Percentiles rank a stretch among this genome's conserved stretches.
Evolutionary conservation across 768 basidiomycete species (phyloP).

Genomic region (Mycena vitilis): DNA sequence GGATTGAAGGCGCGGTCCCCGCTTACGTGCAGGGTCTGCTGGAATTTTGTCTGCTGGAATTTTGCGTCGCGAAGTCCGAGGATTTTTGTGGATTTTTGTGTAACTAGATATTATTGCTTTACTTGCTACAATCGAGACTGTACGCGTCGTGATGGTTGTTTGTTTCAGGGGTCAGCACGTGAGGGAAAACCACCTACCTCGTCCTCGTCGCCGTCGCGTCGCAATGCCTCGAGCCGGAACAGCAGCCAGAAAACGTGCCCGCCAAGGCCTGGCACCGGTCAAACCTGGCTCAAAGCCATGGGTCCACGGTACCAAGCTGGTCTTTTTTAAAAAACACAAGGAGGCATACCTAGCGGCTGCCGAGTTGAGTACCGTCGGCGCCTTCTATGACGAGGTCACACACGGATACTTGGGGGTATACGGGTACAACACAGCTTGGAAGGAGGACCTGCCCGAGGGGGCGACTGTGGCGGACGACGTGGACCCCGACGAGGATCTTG

Average conservation of each 20-base stretch:
- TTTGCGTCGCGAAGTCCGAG: too few relatives aligned
- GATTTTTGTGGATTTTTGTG: too few relatives aligned
- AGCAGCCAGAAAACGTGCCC: neutral
- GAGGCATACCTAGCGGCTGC: neutral
- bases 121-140: too few relatives aligned
- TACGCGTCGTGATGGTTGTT: too few relatives aligned
- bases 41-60: too few relatives aligned
- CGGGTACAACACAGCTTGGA: slow-evolving; percentile 4
- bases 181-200: too few relatives aligned
- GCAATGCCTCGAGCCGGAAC: slow-evolving; percentile 15
- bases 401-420: slow-evolving; percentile 1
- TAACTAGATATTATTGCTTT: too few relatives aligned
- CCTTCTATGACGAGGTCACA: slow-evolving; percentile 1
- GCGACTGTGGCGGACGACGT: slow-evolving; percentile 5
- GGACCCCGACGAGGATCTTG: neutral
- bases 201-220: too few relatives aligned
- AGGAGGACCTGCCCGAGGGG: neutral
- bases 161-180: too few relatives aligned
- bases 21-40: too few relatives aligned
- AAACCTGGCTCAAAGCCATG: slow-evolving; percentile 2
- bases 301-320: slow-evolving; percentile 9
- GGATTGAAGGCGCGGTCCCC: too few relatives aligned
- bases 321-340: neutral
- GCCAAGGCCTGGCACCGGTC: neutral
- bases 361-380: neutral